These are phyloP conservation scores for Chloris gayana DNA, from an alignment of 176 grass and related monocot species.

Conservation along the genomic window DNA sequence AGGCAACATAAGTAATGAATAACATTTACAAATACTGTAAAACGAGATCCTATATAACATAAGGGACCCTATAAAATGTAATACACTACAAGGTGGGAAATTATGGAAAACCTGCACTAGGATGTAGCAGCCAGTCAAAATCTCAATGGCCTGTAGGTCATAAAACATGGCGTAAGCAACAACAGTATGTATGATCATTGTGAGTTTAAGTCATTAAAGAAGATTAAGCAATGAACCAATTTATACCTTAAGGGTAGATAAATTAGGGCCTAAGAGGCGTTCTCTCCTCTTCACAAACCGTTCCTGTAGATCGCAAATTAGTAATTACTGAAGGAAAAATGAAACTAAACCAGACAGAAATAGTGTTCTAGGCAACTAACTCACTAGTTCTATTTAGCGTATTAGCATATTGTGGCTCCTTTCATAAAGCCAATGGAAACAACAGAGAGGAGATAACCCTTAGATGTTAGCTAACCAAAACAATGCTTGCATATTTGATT, in stretches of 20 bases:
- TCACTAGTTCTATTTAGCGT: conserved; percentile 13
- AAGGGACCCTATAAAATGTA: conserved; percentile 2
- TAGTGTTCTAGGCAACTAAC: neutral
- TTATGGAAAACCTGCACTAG: conserved; percentile 78
- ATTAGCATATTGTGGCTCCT: neutral
- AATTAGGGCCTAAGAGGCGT: conserved; percentile 91
- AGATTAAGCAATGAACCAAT: neutral
- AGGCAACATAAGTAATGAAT: neutral
- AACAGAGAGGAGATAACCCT: neutral
- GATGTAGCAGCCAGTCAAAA: conserved; percentile 97
- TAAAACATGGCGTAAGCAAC: conserved; percentile 23
- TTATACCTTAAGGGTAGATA: conserved; percentile 92
- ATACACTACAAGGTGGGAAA: conserved; percentile 19
- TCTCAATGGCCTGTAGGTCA: conserved; percentile 82
- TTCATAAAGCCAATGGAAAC: neutral
- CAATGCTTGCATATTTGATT: conserved; percentile 9
- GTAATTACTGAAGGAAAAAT: conserved; percentile 8
- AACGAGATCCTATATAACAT: neutral
- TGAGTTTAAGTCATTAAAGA: neutral
- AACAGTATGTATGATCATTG: neutral
- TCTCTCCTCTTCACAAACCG: conserved; percentile 97
- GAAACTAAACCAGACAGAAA: conserved; percentile 4
- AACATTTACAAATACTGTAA: neutral
- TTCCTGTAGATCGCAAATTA: conserved; percentile 63
- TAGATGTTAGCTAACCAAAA: neutral